Percentiles rank a stretch among this genome's conserved stretches.
Evolutionary conservation across 1,139 yeast genomes (phyloP).

Genomic region (Starmera stellimalicola): DNA sequence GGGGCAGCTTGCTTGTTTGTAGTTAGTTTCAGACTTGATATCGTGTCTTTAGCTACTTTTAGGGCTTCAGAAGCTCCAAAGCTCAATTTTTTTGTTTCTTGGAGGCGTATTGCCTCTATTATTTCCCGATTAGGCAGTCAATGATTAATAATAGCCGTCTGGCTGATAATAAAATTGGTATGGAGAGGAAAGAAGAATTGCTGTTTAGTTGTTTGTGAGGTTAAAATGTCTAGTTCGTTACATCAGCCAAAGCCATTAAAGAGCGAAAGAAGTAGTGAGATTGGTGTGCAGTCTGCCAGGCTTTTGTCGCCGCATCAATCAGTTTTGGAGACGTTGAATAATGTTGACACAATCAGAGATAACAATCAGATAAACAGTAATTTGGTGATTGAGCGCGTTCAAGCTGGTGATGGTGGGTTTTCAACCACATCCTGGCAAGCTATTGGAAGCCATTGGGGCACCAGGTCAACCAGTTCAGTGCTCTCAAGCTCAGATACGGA

Average conservation of each 20-base stretch:
- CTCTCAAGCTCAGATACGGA: conserved; percentile 18
- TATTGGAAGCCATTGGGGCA: conserved; percentile 7
- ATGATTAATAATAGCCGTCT: too few relatives aligned
- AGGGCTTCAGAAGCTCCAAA: too few relatives aligned
- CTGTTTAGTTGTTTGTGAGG: too few relatives aligned
- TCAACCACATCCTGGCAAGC: conserved; percentile 17
- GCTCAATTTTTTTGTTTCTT: too few relatives aligned
- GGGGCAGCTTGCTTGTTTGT: too few relatives aligned
- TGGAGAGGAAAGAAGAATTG: too few relatives aligned
- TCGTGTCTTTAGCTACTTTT: too few relatives aligned
- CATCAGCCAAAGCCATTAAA: too few relatives aligned
- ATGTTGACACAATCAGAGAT: conserved; percentile 1
- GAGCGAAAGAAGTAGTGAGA: conserved; percentile 1
- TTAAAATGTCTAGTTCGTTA: too few relatives aligned
- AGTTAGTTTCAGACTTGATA: too few relatives aligned
- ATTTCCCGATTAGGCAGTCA: background rate
- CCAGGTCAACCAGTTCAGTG: conserved; percentile 20
- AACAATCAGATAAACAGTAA: background rate
- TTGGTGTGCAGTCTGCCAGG: conserved; percentile 8
- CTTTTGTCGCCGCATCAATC: conserved; percentile 17
- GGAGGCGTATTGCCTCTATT: background rate
- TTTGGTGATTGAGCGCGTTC: background rate
- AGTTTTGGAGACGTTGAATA: conserved; percentile 12
- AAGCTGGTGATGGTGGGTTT: conserved; percentile 4
- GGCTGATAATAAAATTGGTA: too few relatives aligned